These are phyloP conservation scores for Linaria vulgaris DNA, from an alignment of 257 asterid species.

Conservation along the genomic window DNA sequence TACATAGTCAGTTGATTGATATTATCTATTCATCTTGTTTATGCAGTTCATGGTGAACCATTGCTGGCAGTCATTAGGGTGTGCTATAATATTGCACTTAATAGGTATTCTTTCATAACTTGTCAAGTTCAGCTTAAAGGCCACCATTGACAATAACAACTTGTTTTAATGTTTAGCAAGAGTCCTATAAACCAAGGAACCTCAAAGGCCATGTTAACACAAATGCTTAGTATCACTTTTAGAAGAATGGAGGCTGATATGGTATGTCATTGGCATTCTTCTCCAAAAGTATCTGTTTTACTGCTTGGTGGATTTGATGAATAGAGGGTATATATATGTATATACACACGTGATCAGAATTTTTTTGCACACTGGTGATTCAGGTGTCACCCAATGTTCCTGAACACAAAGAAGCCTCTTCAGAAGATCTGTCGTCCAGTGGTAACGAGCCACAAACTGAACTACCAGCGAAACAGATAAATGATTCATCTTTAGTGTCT, in stretches of 20 bases:
- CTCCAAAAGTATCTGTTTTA: slow-evolving; percentile 24
- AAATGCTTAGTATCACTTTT: slow-evolving; percentile 84
- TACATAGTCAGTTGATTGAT: slow-evolving; percentile 23
- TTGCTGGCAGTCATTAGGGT: slow-evolving; percentile 90
- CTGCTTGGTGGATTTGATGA: slow-evolving; percentile 27
- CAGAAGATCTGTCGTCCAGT: slow-evolving; percentile 47
- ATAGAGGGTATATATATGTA: slow-evolving; percentile 6
- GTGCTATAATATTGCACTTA: slow-evolving; percentile 92
- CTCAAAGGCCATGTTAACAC: slow-evolving; percentile 94
- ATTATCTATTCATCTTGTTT: slow-evolving; percentile 25
- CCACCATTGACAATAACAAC: slow-evolving; percentile 30
- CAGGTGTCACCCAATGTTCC: slow-evolving; percentile 57
- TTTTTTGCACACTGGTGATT: slow-evolving; percentile 32
- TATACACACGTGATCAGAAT: not conserved
- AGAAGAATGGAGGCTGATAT: slow-evolving; percentile 87
- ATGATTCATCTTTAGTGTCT: slow-evolving; percentile 54
- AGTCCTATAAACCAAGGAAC: slow-evolving; percentile 98
- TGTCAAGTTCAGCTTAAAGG: slow-evolving; percentile 26
- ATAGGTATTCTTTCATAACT: slow-evolving; percentile 57
- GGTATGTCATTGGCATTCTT: slow-evolving; percentile 43
- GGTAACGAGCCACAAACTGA: slow-evolving; percentile 51
- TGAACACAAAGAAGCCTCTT: slow-evolving; percentile 42
- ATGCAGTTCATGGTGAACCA: slow-evolving; percentile 96
- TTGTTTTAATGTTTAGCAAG: slow-evolving; percentile 66
- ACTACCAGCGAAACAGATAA: slow-evolving; percentile 41